Evolutionary conservation across 2,329 filamentous ascomycete genomes (phyloP).

Genomic region (Zasmidium angulare): DNA sequence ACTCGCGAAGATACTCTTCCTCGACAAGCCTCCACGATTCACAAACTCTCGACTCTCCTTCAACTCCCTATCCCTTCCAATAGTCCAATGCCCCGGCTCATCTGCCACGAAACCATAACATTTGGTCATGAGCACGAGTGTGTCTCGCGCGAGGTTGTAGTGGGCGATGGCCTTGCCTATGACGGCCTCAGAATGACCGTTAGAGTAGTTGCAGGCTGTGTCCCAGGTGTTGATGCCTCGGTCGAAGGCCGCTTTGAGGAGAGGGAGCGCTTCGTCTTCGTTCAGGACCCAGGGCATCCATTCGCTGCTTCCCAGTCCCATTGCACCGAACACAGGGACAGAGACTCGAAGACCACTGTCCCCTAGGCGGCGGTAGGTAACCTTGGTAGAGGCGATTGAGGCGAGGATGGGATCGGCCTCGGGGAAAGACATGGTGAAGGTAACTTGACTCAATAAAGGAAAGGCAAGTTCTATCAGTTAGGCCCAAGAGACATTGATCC

Average conservation of each 20-base stretch:
- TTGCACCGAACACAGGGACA: slow-evolving; percentile 57
- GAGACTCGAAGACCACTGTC: slow-evolving; percentile 58
- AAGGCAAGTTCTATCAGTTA: too few species aligned
- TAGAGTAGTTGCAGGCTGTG: slow-evolving; percentile 59
- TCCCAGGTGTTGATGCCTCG: slow-evolving; percentile 63
- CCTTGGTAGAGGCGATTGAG: slow-evolving; percentile 32
- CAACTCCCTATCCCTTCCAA: slow-evolving; percentile 8
- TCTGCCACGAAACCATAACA: slow-evolving; percentile 54
- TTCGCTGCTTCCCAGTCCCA: slow-evolving; percentile 45
- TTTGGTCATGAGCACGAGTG: slow-evolving; percentile 67
- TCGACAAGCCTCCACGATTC: slow-evolving; percentile 56
- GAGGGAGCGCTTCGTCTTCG: slow-evolving; percentile 47
- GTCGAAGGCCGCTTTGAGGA: slow-evolving; percentile 65
- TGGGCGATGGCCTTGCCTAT: slow-evolving; percentile 66
- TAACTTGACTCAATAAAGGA: too few species aligned
- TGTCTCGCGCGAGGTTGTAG: slow-evolving; percentile 64
- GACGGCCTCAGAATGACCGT: slow-evolving; percentile 65
- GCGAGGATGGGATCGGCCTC: slow-evolving; percentile 9
- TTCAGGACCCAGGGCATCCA: slow-evolving; percentile 36
- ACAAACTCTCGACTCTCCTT: slow-evolving; percentile 33
- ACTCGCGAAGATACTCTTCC: slow-evolving; percentile 66
- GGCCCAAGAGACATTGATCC: too few species aligned
- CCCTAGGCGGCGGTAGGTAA: slow-evolving; percentile 52
- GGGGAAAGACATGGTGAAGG: slow-evolving; percentile 3
- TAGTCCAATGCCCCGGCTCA: slow-evolving; percentile 9